Base-by-base conservation (phyloP, 768 basidiomycete species). In the Agaricus blazei region DNA sequence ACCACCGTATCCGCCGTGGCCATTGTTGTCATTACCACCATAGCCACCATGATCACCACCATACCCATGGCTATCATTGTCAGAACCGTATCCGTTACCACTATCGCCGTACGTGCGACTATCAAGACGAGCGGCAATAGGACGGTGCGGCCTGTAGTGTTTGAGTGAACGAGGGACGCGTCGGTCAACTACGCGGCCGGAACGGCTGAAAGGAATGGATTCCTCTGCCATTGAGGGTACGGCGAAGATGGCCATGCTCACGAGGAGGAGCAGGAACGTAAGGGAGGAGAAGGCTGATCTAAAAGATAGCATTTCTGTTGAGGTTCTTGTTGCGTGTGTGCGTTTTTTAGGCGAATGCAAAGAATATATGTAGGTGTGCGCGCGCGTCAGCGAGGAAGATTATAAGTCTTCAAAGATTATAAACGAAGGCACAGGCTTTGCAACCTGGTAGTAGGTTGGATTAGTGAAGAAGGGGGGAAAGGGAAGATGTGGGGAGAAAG, bases 211-310 rank as follows among this genome's bases (percentile, higher is more conserved):
- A n/a, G 58, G 58, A 48, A 55, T 45, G 24, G 56, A 14, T n/a
- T 41, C 34, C 11, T 11, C 40, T 15, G 48, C 43, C 23, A 52
- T 46, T 14, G 43, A 37, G 8, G 58, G 58, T 41, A 56, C 48
- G 24, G 56, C 50, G 15, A 56, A 40, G 36, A 48, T 53, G 1
- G 58, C 48, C 9, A 57, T 26, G 38, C 56, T 44, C 50, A 60
- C 44, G 12, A 58, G 19, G 37, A 59, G 43, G 56, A 65, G 45
- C n/a, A 59, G 55, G 51, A 65, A 43, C 48, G 60, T 50, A 41
- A 58, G 46, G 31, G 60, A 42, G 48, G 57, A 37, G 24, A 56
- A 56, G 24, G 60, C 34, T 34, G 34, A 47, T 24, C 58, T 56
- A 9, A 57, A 15, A 6, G 23, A 51, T 41, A 38, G n/a, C 43